Percentiles rank a stretch among this genome's conserved stretches.
These are phyloP conservation scores for Solanum tarijense DNA, from an alignment of 257 asterid species.

Conservation along the genomic window DNA sequence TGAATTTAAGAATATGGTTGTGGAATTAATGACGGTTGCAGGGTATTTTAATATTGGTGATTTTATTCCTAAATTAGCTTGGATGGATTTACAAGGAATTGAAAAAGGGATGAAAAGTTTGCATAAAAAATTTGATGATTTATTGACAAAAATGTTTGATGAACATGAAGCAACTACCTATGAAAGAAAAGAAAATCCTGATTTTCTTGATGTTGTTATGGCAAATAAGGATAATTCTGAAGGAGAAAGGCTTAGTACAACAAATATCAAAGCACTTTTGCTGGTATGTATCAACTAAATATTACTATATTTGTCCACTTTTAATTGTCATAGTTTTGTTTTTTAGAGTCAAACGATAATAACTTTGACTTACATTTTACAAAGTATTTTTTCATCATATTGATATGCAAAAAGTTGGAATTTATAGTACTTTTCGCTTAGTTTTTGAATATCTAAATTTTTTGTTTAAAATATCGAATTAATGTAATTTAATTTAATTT, in stretches of 20 bases:
- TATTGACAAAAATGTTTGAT: slow-evolving; percentile 29
- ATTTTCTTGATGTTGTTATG: slow-evolving; percentile 31
- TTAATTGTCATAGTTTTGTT: too few relatives aligned
- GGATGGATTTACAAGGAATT: slow-evolving; percentile 48
- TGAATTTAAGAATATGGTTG: slow-evolving; percentile 51
- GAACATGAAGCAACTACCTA: slow-evolving; percentile 22
- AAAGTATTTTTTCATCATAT: too few relatives aligned
- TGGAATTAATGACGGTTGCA: slow-evolving; percentile 36
- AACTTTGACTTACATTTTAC: too few relatives aligned
- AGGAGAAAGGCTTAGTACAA: slow-evolving; percentile 21
- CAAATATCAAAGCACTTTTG: slow-evolving; percentile 37
- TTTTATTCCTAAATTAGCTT: slow-evolving; percentile 32
- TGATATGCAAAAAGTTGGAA: too few relatives aligned
- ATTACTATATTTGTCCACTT: too few relatives aligned
- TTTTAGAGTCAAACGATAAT: too few relatives aligned
- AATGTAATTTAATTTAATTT: too few relatives aligned
- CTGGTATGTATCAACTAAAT: slow-evolving; percentile 14
- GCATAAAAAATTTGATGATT: slow-evolving; percentile 30
- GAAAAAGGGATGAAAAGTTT: slow-evolving; percentile 33
- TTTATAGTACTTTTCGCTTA: too few relatives aligned
- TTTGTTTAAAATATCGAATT: too few relatives aligned
- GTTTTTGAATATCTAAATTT: too few relatives aligned
- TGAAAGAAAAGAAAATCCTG: slow-evolving; percentile 22
- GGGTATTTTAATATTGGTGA: slow-evolving; percentile 45
- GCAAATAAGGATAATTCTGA: slow-evolving; percentile 23